Percentiles rank a stretch among this genome's conserved stretches.
These are phyloP conservation scores for Trapa bicornis DNA, from an alignment of 345 rosid species.

Conservation along the genomic window DNA sequence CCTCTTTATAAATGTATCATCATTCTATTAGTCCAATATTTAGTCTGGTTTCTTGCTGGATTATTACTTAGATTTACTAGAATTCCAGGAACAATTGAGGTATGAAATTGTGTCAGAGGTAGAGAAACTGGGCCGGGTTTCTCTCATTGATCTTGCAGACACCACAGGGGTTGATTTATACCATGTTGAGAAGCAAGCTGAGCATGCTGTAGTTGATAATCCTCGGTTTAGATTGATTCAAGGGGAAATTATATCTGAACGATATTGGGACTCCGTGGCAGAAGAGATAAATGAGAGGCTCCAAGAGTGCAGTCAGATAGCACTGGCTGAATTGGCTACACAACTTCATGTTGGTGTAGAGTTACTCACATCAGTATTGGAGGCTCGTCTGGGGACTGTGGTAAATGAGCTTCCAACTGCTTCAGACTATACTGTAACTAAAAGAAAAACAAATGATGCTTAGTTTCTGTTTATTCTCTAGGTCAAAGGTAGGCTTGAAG, in stretches of 20 bases:
- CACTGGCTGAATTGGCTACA: conserved; percentile 77
- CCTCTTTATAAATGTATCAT: not conserved
- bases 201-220: conserved; percentile 36
- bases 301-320: conserved; percentile 89
- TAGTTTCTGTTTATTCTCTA: conserved; percentile 12
- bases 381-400: conserved; percentile 84
- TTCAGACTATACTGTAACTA: not conserved
- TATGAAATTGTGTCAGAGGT: conserved; percentile 53
- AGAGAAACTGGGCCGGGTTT: conserved; percentile 61
- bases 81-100: conserved; percentile 67
- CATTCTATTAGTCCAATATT: not conserved
- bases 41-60: not conserved
- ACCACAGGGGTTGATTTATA: conserved; percentile 73
- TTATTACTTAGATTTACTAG: not conserved
- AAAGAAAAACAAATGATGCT: not conserved
- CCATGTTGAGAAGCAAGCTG: conserved; percentile 92
- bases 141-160: conserved; percentile 81
- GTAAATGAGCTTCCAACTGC: conserved; percentile 23
- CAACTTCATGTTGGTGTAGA: conserved; percentile 83
- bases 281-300: conserved; percentile 96
- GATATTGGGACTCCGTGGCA: conserved; percentile 78
- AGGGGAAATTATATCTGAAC: conserved; percentile 87
- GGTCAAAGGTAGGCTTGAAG: conserved; percentile 98
- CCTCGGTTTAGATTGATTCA: conserved; percentile 53
- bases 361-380: conserved; percentile 63